A percentile compares a stretch with the other conserved stretches of the same genome.
These are phyloP conservation scores for Eugenia klotzschiana DNA, from an alignment of 441 rosid species.

Conservation along the genomic window DNA sequence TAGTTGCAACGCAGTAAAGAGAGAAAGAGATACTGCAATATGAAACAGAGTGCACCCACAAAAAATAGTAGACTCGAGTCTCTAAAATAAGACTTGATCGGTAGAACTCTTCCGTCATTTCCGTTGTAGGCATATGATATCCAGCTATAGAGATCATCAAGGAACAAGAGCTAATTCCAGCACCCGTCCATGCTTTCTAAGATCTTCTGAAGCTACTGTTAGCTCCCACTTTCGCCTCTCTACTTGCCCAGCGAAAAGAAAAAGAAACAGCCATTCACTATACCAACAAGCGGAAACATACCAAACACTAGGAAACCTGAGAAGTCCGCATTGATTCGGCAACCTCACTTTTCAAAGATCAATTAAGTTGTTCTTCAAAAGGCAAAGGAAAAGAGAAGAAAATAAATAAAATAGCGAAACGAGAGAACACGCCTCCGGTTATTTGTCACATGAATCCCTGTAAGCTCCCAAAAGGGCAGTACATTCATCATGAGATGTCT, in stretches of 20 bases:
- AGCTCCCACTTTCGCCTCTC: neutral
- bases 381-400: neutral
- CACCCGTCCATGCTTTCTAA: neutral
- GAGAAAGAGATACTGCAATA: neutral
- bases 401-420: neutral
- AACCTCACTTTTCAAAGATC: neutral
- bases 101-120: neutral
- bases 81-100: neutral
- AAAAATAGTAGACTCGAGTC: neutral
- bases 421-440: neutral
- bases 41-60: neutral
- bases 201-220: neutral
- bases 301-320: neutral
- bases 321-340: neutral
- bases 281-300: neutral
- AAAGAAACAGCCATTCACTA: neutral
- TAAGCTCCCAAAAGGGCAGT: neutral
- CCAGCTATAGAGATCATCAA: neutral
- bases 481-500: neutral
- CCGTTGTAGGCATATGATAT: neutral
- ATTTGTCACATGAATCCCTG: neutral
- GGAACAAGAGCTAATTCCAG: neutral
- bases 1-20: neutral
- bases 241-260: neutral
- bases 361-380: neutral